Conservation (phyloP, 2,329 filamentous ascomycete genomes). For the Colletotrichum australisinense region DNA sequence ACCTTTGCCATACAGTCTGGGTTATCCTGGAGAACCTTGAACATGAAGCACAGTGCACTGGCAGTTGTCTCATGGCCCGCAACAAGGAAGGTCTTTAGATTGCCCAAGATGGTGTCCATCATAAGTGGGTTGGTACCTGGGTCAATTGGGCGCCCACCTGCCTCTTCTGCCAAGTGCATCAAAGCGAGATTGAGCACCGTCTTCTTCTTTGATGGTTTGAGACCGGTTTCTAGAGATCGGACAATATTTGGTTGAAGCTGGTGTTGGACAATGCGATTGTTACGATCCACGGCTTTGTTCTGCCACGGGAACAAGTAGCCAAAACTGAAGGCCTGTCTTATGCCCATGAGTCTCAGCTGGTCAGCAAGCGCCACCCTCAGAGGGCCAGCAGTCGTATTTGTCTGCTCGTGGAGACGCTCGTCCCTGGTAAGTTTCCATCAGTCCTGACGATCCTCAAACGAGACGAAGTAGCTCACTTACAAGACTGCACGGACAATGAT, state of each 20-base stretch:
- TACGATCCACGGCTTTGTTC: conserved; percentile 16
- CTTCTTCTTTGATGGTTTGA: conserved; percentile 26
- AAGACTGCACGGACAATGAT: conserved; percentile 46
- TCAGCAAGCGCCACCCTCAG: conserved; percentile 19
- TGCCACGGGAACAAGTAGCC: conserved; percentile 45
- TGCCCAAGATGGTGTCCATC: conserved; percentile 43
- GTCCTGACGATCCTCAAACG: not conserved
- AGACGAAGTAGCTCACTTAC: not conserved
- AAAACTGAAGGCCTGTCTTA: conserved; percentile 44
- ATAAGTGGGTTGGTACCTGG: conserved; percentile 3
- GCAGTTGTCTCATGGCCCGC: conserved; percentile 52
- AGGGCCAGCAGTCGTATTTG: conserved; percentile 16
- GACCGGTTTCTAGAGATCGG: conserved; percentile 3
- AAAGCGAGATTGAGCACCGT: conserved; percentile 16
- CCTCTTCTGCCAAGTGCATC: conserved; percentile 11
- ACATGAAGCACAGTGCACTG: conserved; percentile 47
- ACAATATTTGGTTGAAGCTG: not conserved
- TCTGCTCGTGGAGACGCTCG: conserved; percentile 44
- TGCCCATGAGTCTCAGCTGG: conserved; percentile 30
- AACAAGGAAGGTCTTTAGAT: conserved; percentile 50
- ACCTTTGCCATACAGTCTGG: conserved; percentile 44
- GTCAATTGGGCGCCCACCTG: not conserved
- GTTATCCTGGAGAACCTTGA: conserved; percentile 44
- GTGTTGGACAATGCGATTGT: not conserved
- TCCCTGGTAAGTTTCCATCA: conserved; percentile 40